Percentiles rank a stretch among this genome's conserved stretches.
Evolutionary conservation across 164 flowering plant genomes (phyloP).

Genomic region (Aristolochia californica): DNA sequence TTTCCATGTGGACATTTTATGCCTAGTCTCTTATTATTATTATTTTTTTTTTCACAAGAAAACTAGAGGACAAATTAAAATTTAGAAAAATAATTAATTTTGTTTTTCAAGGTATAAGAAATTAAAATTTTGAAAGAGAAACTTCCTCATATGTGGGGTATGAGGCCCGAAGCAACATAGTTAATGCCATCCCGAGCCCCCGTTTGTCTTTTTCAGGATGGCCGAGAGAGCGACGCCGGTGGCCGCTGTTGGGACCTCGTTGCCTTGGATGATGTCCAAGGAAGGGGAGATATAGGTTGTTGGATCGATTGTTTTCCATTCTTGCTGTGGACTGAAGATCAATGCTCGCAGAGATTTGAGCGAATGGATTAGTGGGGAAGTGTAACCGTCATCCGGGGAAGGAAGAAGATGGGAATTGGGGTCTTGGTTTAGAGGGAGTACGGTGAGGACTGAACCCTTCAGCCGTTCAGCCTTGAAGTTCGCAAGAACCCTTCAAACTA

Average conservation of each 20-base stretch:
- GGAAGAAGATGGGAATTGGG: constrained; percentile 23
- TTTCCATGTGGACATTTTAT: too few species aligned
- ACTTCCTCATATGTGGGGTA: too few species aligned
- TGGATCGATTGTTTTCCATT: constrained; percentile 69
- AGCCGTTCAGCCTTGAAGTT: too few species aligned
- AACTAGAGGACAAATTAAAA: too few species aligned
- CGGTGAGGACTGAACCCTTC: constrained; percentile 74
- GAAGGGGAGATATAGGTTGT: constrained; percentile 65
- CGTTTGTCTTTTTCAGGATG: constrained; percentile 53
- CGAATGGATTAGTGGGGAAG: constrained; percentile 39
- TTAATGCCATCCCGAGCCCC: constrained; percentile 57
- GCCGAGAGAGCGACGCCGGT: constrained; percentile 64
- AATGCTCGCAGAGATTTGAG: constrained; percentile 59
- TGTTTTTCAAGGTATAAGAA: too few species aligned
- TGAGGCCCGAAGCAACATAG: constrained; percentile 36
- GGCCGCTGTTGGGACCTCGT: constrained; percentile 59
- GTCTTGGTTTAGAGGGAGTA: constrained; percentile 41
- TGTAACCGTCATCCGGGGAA: constrained; percentile 36
- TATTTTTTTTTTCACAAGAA: too few species aligned
- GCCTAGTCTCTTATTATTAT: too few species aligned
- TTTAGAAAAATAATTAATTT: too few species aligned
- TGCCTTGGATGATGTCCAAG: constrained; percentile 67
- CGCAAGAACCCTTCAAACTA: too few species aligned
- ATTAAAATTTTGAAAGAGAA: too few species aligned
- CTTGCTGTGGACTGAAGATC: constrained; percentile 65